phyloP scores from a whole-genome alignment of 169 alveolate species.

The Plasmodium reichenowi region DNA sequence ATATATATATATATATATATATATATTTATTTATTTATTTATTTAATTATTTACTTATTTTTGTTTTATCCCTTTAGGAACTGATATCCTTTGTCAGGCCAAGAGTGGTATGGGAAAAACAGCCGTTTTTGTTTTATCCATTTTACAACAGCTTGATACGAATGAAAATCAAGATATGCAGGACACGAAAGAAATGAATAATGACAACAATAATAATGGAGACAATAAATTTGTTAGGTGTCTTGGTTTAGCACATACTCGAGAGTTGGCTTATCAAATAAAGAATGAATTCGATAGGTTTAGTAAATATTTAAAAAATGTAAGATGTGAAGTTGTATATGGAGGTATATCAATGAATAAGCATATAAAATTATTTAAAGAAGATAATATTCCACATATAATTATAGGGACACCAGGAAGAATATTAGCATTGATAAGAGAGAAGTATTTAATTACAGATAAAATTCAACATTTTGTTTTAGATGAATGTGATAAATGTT shows the following conservation, averaged over 20 bases:
- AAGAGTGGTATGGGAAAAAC: constrained; percentile 99
- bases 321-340: constrained; percentile 97
- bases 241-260: constrained; percentile 97
- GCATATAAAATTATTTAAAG: constrained; percentile 95
- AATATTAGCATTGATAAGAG: constrained; percentile 94
- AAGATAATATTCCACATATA: constrained; percentile 95
- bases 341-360: constrained; percentile 98
- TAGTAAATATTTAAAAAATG: constrained; percentile 95
- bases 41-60: neutral
- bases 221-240: constrained; percentile 88
- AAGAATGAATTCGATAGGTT: constrained; percentile 98
- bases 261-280: constrained; percentile 99
- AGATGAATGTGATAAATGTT: constrained; percentile 99
- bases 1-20: constrained; percentile 1
- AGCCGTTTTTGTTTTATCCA: constrained; percentile 99
- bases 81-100: constrained; percentile 99
- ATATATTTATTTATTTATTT: neutral
- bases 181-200: constrained; percentile 73
- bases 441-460: constrained; percentile 93
- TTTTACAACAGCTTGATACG: constrained; percentile 95
- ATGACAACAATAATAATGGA: constrained; percentile 51
- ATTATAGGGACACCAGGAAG: constrained; percentile 99
- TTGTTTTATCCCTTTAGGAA: constrained; percentile 86
- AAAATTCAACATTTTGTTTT: constrained; percentile 97
- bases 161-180: constrained; percentile 90